Conservation (phyloP, 2,329 filamentous ascomycete genomes). For the Ceratocystis variospora region DNA sequence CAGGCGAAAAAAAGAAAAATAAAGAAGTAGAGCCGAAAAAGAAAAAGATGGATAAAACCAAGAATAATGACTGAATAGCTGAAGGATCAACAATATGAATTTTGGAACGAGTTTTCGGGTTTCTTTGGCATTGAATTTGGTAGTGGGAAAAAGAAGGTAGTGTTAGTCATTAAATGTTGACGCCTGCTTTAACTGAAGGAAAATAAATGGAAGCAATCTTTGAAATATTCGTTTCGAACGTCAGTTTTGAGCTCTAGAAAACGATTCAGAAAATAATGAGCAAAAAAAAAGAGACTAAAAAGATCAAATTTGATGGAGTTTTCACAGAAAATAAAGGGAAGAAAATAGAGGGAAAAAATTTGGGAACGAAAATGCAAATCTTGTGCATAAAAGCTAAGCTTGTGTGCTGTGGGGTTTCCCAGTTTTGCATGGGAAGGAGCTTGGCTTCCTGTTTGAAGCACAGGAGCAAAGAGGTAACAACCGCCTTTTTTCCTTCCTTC, state of each 20-base stretch:
- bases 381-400: slow-evolving; percentile 8
- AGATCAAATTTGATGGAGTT: not conserved
- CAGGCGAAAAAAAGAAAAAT: not conserved
- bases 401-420: slow-evolving; percentile 1
- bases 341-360: not conserved
- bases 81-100: slow-evolving; percentile 4
- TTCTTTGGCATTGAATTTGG: not conserved
- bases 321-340: slow-evolving; percentile 8
- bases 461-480: not conserved
- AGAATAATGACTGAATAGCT: not conserved
- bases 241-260: not conserved
- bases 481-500: not conserved
- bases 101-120: slow-evolving; percentile 1
- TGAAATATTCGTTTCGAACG: not conserved
- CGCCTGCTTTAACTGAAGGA: not conserved
- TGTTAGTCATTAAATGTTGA: not conserved
- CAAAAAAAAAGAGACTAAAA: not conserved
- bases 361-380: slow-evolving; percentile 6
- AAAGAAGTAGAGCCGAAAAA: not conserved
- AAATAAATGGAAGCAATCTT: not conserved
- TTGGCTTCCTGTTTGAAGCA: slow-evolving; percentile 5
- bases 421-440: not conserved
- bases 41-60: not conserved
- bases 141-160: not conserved
- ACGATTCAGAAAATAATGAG: slow-evolving; percentile 1